Evolutionary conservation across 768 basidiomycete genomes (phyloP).

Genomic region (Boletus rubropictus): DNA sequence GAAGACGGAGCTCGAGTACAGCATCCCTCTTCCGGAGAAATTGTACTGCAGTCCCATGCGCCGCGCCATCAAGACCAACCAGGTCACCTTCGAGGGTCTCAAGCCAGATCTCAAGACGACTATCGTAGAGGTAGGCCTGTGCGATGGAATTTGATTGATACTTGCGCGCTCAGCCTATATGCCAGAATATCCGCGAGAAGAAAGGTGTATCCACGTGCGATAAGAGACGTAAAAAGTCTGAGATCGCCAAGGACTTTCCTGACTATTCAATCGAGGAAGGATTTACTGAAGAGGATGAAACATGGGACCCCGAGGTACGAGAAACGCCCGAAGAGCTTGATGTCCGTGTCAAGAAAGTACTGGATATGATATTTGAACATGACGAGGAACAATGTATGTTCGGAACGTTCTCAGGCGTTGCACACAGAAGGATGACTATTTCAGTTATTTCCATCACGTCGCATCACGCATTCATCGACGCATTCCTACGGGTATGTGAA

Average conservation of each 20-base stretch:
- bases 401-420: neutral
- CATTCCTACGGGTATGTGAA: constrained; percentile 44
- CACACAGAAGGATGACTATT: neutral
- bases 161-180: neutral
- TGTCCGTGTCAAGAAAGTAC: constrained; percentile 42
- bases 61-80: constrained; percentile 53
- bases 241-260: constrained; percentile 45
- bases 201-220: constrained; percentile 71
- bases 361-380: constrained; percentile 51
- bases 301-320: constrained; percentile 51
- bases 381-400: constrained; percentile 45
- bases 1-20: constrained; percentile 38
- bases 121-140: constrained; percentile 49
- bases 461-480: constrained; percentile 58
- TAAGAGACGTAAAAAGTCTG: constrained; percentile 44
- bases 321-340: constrained; percentile 47
- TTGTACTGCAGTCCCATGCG: constrained; percentile 61
- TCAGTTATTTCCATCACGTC: constrained; percentile 63
- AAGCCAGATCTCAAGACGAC: constrained; percentile 30
- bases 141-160: neutral
- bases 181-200: constrained; percentile 61
- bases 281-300: constrained; percentile 56
- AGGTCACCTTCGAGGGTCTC: constrained; percentile 46
- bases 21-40: constrained; percentile 47
- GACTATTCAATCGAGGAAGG: constrained; percentile 49